Base-by-base conservation (phyloP, 352 stramenopile species). In the Phytophthora europaea region DNA sequence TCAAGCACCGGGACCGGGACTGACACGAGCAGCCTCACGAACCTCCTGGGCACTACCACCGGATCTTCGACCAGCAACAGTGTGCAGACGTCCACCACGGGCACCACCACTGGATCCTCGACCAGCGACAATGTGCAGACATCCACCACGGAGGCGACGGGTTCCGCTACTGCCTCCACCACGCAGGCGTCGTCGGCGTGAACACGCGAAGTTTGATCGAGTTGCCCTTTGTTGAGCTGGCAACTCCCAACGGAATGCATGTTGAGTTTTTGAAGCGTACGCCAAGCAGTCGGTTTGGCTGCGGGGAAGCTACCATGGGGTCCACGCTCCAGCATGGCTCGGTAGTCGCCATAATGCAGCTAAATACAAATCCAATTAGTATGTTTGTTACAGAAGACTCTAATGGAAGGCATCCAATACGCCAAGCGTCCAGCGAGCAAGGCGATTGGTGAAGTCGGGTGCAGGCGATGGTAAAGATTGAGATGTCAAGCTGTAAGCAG, bases 121-220 rank as follows among this genome's bases (percentile, higher is more conserved):
- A 18, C 36, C 36, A 16, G 36, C 36, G 36, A 43, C 36, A 43
- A 3, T 15, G 13, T 15, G 2, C 36, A 43, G 36, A 43, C 36
- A 15, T 43, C 36, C 36, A 16, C 36, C 48, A 55, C 48, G 48
- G 22, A n/a, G n/a, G 10, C n/a, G n/a, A 34, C 48, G 18, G 22
- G 22, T n/a, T 43, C 36, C 36, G 36, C 15, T 12, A 13, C 36
- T 18, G 13, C 36, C 12, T 18, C 36, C 16, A 43, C 18, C 45
- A 52, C 45, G 45, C 45, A 52, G 45, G 15, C 43, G 6, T 55
- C 48, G n/a, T 55, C 48, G 20, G 31, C n/a, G 48, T 55, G 10
- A 55, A 6, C 16, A 16, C 12, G 16, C 9, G 15, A 12, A 15
- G 4, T 43, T 43, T 16, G 36, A 43, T 18, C 12, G 36, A 43